Evolutionary conservation across 169 alveolate genomes (phyloP), one percentile per base, ranked within the genome.

Genomic region (Babesia bovis): DNA sequence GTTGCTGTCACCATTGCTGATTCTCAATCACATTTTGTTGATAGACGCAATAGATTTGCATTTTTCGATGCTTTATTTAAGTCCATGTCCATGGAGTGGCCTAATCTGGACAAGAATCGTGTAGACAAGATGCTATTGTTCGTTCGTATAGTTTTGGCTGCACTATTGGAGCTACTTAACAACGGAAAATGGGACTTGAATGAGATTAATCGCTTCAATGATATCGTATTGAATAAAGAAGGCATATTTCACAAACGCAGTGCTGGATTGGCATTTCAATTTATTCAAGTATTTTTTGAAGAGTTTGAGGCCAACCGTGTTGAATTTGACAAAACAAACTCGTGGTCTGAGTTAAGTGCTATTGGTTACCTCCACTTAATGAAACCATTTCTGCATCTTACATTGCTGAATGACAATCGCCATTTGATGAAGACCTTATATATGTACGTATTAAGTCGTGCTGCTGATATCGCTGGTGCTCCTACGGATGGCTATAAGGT

Each of bases 101-200:
- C 57, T 19, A 15, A 44, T 13, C 42, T 79, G 30, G 87, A 79
- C 40, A 79, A 79, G 67, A 49, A 69, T 50, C n/a, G 87, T 32
- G 33, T 69, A 21, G 87, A 79, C 42, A 79, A 79, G 42, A 63
- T 79, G 55, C 63, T 79, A 32, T 41, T 79, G 21, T 79, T 79
- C 53, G 81, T 69, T 25, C 25, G 87, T 17, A 69, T 79, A 10
- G 56, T 59, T 49, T 63, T 66, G 19, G 79, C 87, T 4, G 84
- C 56, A 30, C 21, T 79, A 10, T 28, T 79, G 30, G 74, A 61
- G 32, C 26, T 66, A 13, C 60, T 79, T 33, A 58, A 79, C 47
- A 49, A 42, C 41, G 53, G 51, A 21, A 21, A 45, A 17, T 77
- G 85, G 85, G 82, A 66, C 28, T 6, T 32, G 25, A 36, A 35